Percentiles rank a stretch among this genome's conserved stretches.
These are phyloP conservation scores for Cladosporium sp. DNA, from an alignment of 2,329 filamentous ascomycete species.

Conservation along the genomic window DNA sequence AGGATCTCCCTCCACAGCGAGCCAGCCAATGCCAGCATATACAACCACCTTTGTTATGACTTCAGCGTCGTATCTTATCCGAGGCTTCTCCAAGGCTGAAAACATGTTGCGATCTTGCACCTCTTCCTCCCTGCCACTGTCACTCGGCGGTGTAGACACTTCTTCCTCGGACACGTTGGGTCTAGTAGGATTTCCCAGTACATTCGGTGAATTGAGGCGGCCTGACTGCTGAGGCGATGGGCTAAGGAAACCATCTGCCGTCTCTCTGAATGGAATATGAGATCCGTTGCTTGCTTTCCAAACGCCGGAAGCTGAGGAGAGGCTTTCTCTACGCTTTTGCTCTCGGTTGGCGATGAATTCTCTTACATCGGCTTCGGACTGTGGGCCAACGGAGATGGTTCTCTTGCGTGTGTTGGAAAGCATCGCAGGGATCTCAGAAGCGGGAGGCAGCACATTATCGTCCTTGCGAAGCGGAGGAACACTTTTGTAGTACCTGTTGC, in stretches of 20 bases:
- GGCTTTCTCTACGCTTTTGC: constrained; percentile 58
- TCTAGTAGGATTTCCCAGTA: not conserved
- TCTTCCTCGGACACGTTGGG: not conserved
- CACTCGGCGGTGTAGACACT: constrained; percentile 16
- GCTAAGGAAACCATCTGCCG: constrained; percentile 16
- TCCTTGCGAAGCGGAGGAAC: constrained; percentile 70
- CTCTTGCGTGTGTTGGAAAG: constrained; percentile 74
- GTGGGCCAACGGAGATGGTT: constrained; percentile 84
- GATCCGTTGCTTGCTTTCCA: not conserved
- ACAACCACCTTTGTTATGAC: constrained; percentile 95
- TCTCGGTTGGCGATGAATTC: constrained; percentile 91
- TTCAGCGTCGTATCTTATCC: constrained; percentile 96
- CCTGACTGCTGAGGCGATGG: constrained; percentile 34
- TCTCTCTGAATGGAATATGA: constrained; percentile 5
- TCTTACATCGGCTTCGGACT: constrained; percentile 93
- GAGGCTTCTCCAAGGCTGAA: constrained; percentile 73
- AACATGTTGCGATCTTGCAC: constrained; percentile 65
- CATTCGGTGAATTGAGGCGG: not conserved
- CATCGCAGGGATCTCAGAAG: constrained; percentile 81
- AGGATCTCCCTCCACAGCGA: constrained; percentile 72
- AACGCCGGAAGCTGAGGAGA: constrained; percentile 31
- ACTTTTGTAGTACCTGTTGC: constrained; percentile 69
- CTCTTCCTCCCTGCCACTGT: constrained; percentile 33
- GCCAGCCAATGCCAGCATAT: constrained; percentile 86
- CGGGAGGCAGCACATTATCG: constrained; percentile 84